These are phyloP conservation scores for Kluyveromyces dobzhanskii DNA, from an alignment of 805 yeast species.

Conservation along the genomic window DNA sequence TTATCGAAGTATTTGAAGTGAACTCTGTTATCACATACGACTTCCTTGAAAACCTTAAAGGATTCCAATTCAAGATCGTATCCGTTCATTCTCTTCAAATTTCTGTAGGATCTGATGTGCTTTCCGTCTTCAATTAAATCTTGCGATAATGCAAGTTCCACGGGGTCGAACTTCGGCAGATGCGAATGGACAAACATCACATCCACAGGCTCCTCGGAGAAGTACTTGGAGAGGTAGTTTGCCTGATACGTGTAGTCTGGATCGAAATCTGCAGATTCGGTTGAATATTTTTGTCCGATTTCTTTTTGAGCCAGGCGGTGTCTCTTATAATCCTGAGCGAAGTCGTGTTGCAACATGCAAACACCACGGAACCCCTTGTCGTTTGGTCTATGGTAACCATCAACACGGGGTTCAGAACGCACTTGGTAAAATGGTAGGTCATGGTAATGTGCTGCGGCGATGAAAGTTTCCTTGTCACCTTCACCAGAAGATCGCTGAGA, in stretches of 20 bases:
- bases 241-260: slow-evolving; percentile 13
- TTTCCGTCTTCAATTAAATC: slow-evolving; percentile 15
- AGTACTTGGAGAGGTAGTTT: slow-evolving; percentile 13
- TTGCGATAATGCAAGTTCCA: slow-evolving; percentile 13
- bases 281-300: slow-evolving; percentile 6
- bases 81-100: slow-evolving; percentile 9
- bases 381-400: slow-evolving; percentile 26
- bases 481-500: slow-evolving; percentile 72
- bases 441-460: slow-evolving; percentile 55
- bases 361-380: slow-evolving; percentile 28
- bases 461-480: slow-evolving; percentile 74
- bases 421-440: slow-evolving; percentile 46
- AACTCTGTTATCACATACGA: slow-evolving; percentile 14
- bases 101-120: slow-evolving; percentile 20
- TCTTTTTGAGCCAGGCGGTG: slow-evolving; percentile 11
- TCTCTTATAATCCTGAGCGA: slow-evolving; percentile 38
- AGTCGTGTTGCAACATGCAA: slow-evolving; percentile 39
- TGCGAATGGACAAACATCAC: slow-evolving; percentile 34
- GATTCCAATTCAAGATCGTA: slow-evolving; percentile 25
- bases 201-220: slow-evolving; percentile 12
- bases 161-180: slow-evolving; percentile 32
- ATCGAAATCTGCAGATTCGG: slow-evolving; percentile 5
- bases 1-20: slow-evolving; percentile 15
- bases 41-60: slow-evolving; percentile 15
- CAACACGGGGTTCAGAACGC: slow-evolving; percentile 27